Evolutionary conservation across 345 rosid species (phyloP), one percentile per base, ranked within the genome.

Genomic region (Microcos paniculata): DNA sequence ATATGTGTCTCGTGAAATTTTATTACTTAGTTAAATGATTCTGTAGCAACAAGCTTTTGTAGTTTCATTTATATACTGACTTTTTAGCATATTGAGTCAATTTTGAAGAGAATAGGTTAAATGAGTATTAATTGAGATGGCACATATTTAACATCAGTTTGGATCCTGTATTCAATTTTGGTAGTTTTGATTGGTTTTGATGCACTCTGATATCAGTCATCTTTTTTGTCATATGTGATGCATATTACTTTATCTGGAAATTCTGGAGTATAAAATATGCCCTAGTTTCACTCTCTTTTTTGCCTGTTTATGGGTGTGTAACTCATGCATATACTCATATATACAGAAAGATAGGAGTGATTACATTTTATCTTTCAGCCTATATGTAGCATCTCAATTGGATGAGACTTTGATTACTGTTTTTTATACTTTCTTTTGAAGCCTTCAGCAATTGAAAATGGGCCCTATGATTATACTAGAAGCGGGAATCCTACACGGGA

Each of bases 401-500:
- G 14, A 42, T 23, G 26, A 14, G 28, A 43, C 42, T 69, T 51
- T 70, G 14, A 38, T 64, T 40, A 40, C 42, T 71, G 12, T 70
- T 61, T 45, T 35, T 28, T 24, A 57, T 80, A 43, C 28, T 76
- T 42, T 69, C 3, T 81, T 55, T 84, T 76, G 81, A 78, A 96
- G 97, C 91, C 94, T 74, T 93, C 97, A 28, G 97, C 97, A 12
- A 77, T 73, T 1, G 91, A 87, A 72, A 86, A 88, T 81, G 98
- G 98, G 40, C 90, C 94, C 4, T 96, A 92, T 81, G 98, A 93
- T 84, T 93, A 96, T 82, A 93, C 99, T 62, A 90, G 98, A 87
- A 93, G 97, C 87, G 99, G 98, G 61, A 96, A 96, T 83, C 98
- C 98, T 72, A 96, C 97, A 1, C 78, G 98, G 80, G 92, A 88